Conservation (phyloP, 129 eudicot genomes). For the Kitagawia praeruptora region DNA sequence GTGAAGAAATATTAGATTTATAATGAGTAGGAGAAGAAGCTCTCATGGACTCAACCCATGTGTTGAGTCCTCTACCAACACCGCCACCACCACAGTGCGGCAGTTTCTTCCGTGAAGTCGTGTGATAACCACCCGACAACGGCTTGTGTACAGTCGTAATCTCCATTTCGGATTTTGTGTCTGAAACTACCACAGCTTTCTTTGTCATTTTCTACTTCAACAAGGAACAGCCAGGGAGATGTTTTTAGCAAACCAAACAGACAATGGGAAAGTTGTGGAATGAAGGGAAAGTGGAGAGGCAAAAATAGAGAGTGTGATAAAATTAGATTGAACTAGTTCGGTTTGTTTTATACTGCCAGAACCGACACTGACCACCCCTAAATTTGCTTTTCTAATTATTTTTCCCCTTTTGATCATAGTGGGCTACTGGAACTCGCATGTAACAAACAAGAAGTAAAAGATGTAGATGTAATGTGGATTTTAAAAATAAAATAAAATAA, state of each 20-base stretch:
- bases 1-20: conserved; percentile 25
- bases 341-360: conserved; percentile 47
- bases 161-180: conserved; percentile 27
- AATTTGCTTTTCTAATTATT: too few species aligned
- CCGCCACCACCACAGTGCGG: conserved; percentile 57
- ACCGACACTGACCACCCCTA: conserved; percentile 37
- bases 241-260: neutral
- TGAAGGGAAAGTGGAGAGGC: conserved; percentile 13
- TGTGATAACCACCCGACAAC: conserved; percentile 37
- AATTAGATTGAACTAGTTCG: conserved; percentile 29
- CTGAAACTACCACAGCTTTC: conserved; percentile 56
- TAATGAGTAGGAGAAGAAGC: conserved; percentile 88
- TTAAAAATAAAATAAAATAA: too few species aligned
- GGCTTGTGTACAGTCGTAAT: conserved; percentile 50
- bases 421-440: too few species aligned
- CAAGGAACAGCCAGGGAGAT: conserved; percentile 6
- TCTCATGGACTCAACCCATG: conserved; percentile 95
- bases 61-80: conserved; percentile 31
- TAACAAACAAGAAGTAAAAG: too few species aligned
- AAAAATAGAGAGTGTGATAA: conserved; percentile 3
- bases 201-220: conserved; percentile 41
- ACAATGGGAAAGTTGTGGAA: neutral
- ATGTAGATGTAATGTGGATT: too few species aligned
- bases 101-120: conserved; percentile 45
- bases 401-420: too few species aligned